Evolutionary conservation across 2,329 filamentous ascomycete genomes (phyloP).

Genomic region (Basipetospora sp.): DNA sequence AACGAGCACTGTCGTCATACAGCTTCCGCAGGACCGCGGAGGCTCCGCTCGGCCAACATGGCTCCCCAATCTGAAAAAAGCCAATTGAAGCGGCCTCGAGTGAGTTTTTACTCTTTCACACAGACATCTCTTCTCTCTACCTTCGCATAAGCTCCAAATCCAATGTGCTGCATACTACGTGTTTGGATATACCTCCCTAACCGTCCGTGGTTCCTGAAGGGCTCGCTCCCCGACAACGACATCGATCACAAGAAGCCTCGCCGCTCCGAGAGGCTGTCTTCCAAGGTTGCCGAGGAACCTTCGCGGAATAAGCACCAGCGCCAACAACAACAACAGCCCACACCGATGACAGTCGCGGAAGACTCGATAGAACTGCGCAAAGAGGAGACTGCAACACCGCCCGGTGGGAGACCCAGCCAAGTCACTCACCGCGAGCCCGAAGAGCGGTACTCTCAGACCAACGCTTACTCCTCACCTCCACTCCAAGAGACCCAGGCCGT

Average conservation of each 20-base stretch:
- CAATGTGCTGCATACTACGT: conserved; percentile 3
- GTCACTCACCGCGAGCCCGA: conserved; percentile 35
- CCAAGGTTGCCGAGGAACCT: not conserved
- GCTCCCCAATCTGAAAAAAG: conserved; percentile 56
- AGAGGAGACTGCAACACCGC: conserved; percentile 57
- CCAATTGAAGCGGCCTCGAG: conserved; percentile 69
- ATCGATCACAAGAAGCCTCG: conserved; percentile 71
- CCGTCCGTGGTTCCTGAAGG: conserved; percentile 30
- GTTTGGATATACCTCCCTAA: conserved; percentile 10
- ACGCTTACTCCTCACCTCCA: conserved; percentile 44
- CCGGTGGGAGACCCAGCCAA: conserved; percentile 43
- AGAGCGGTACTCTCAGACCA: conserved; percentile 29
- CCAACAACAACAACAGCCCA: conserved; percentile 52
- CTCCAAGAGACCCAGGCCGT: conserved; percentile 43
- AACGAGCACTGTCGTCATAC: conserved; percentile 23
- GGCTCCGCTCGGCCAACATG: conserved; percentile 24
- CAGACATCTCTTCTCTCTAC: conserved; percentile 12
- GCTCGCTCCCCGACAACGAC: conserved; percentile 47
- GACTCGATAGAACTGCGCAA: conserved; percentile 48
- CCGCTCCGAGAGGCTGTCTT: conserved; percentile 53
- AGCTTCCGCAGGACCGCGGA: conserved; percentile 1
- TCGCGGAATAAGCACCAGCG: conserved; percentile 41
- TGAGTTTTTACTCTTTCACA: conserved; percentile 28
- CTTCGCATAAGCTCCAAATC: not conserved
- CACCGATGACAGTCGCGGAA: conserved; percentile 53